Evolutionary conservation across 2,329 filamentous ascomycete genomes (phyloP), one percentile per base, ranked within the genome.

Genomic region (Pseudogymnoascus sp.): DNA sequence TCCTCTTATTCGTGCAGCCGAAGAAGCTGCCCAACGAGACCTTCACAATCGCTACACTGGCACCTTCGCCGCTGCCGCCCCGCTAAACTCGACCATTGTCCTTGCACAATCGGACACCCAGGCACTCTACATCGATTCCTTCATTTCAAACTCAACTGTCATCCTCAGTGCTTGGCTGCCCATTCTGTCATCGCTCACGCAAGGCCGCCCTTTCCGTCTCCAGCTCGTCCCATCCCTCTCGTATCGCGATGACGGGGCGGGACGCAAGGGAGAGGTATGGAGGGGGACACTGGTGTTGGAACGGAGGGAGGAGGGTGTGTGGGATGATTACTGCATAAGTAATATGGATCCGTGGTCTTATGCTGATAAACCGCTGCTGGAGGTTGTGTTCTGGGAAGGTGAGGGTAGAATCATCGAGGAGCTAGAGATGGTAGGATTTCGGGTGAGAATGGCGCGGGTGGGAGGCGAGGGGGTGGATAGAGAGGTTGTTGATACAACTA

Each of bases 211-310:
- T 21, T 61, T 61, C 33, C 42, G 60, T 25, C 5, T 61, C 33
- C 60, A 61, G 33, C 33, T 61, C 27, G 33, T 61, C 4, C 60
- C 60, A n/a, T 37, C 60, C 13, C 45, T 61, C n/a, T 55, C 8
- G 4, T 40, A 58, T 55, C 29, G 60, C 13, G 48, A 33, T n/a
- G 45, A 61, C 25, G 60, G 15, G 4, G 40, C 8, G 25, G 55
- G 55, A 12, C 45, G 37, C 13, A 35, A 10, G 25, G 60, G 60
- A 6, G 60, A 61, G 45, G 25, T 61, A 6, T 61, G 60, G 60
- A 58, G 60, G n/a, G 60, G 60, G 5, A 5, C 18, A 2, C 12
- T 61, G n/a, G 42, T 61, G n/a, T 18, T 37, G 2, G 29, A 59
- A 5, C 15, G 5, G 12, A 21, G 60, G 25, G 18, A n/a, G 5